Evolutionary conservation across 169 alveolate species (phyloP), one percentile per base, ranked within the genome.

Genomic region (Cryptosporidium ryanae): DNA sequence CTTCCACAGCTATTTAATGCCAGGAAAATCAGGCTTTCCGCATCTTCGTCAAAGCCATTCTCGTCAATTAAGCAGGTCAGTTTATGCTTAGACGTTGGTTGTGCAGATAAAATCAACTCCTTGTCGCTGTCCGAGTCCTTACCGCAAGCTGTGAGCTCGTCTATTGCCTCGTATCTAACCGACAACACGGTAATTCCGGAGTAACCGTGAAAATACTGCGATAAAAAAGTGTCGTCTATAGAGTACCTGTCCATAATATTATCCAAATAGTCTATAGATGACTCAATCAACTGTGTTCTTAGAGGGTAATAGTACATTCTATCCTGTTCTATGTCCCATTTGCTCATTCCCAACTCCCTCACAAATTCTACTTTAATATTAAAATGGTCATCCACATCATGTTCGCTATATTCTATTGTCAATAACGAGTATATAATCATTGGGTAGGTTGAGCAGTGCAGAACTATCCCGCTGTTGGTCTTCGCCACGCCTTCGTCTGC

Each of bases 1-100:
- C 87, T 76, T 46, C 87, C 87, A 59, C 87, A 76, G 8, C 64
- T 59, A 34, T 59, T 76, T 32, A 76, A 61, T 7, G 76, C 57
- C 2, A 76, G 38, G 38, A 76, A 38, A n/a, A 76, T 61, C 15
- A 76, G 25, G 59, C 68, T 18, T 8, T 55, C 76, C 23, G 7
- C 2, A 2, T 54, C 46, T 6, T 10, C 46, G 13, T 66, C 25
- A 0, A 38, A n/a, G 23, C 5, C 4, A 32, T 44, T 49, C 0
- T 49, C 66, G 10, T 23, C 27, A 6, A 29, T 49, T 27, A 21
- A 2, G 7, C 43, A 52, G 21, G 10, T 21, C 43, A 76, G 38
- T 25, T 25, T n/a, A 38, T 76, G 87, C 18, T 65, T 57, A 29
- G 76, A 59, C 23, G 87, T 76, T n/a, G 64, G n/a, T 25, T 38